phyloP scores from a whole-genome alignment of 805 yeast genomes.

The Hanseniaspora thailandica region DNA sequence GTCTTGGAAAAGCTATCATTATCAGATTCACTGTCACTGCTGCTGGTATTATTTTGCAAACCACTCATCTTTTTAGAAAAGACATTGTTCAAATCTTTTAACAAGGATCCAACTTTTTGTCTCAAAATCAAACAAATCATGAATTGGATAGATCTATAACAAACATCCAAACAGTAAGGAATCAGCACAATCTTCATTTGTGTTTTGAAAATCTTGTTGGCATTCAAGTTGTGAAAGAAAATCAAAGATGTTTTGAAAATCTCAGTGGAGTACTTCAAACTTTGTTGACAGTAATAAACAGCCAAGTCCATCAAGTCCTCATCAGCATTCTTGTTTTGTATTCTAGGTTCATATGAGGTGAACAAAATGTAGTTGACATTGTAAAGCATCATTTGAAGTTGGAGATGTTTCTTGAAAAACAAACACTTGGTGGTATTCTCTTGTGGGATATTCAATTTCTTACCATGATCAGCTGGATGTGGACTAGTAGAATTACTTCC shows the following conservation, averaged over 20 bases:
- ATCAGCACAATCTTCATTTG: constrained; percentile 37
- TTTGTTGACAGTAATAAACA: constrained; percentile 33
- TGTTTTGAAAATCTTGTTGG: constrained; percentile 25
- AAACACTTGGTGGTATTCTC: constrained; percentile 33
- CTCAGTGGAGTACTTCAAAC: constrained; percentile 34
- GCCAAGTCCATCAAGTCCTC: constrained; percentile 28
- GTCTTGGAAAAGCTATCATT: constrained; percentile 14
- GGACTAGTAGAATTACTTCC: background rate
- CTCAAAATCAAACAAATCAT: constrained; percentile 45
- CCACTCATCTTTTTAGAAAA: constrained; percentile 18
- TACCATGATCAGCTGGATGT: constrained; percentile 20
- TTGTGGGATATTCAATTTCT: constrained; percentile 31
- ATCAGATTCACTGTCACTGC: constrained; percentile 25
- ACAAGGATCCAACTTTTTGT: constrained; percentile 34
- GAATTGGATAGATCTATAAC: constrained; percentile 47
- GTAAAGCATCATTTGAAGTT: constrained; percentile 39
- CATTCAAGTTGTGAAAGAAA: constrained; percentile 31
- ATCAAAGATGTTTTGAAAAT: constrained; percentile 34
- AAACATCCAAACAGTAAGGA: constrained; percentile 41
- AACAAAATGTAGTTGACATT: constrained; percentile 40
- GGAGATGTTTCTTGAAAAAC: constrained; percentile 31
- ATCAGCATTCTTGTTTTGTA: constrained; percentile 26
- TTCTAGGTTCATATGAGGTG: constrained; percentile 35
- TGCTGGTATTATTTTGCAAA: constrained; percentile 15
- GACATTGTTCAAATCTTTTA: constrained; percentile 27